Evolutionary conservation across 805 yeast species (phyloP), one percentile per base, ranked within the genome.

Genomic region (Kodamaea fukazawae): DNA sequence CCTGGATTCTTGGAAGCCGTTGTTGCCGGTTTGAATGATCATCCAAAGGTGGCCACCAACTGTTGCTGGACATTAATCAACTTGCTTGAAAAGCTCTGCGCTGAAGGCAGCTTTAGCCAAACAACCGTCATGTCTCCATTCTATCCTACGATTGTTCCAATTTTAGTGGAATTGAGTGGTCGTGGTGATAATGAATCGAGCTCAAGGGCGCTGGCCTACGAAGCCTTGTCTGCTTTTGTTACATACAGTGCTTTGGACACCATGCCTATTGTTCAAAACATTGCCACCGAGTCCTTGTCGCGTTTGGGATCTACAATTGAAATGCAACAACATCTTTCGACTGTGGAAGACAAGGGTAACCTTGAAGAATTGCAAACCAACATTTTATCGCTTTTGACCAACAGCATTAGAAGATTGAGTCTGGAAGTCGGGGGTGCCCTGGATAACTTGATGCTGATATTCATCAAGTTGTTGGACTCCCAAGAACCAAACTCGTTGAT

Each of bases 11-110:
- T 93, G 41, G 71, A 75, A 38, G 93, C 96, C 1, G 75, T 93
- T 47, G 62, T 82, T 34, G 58, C 70, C 28, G 99, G 99, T n/a
- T 71, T 93, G 48, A 78, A 76, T 49, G 98, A 90, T 61, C 95
- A 88, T 60, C 88, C 97, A 26, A 87, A 86, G 63, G 96, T 93
- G 25, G 78, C 90, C 2, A 88, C 96, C n/a, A 93, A 93, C 70
- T 88, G 96, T 65, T 88, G 98, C 63, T 93, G 99, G 99, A 82
- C 97, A 4, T 71, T 93, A 46, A 93, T 93, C 65, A 93, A 93
- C 61, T 71, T 93, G 48, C 76, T 86, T 18, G 98, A 91, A 63
- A 96, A 89, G 64, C 66, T 90, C 43, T 70, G 80, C 48, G 60
- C 66, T 12, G 77, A 76, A 39, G 79, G 79, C 8, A 67, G 75